Conservation (phyloP, 441 rosid genomes). For the Adansonia rubrostipa region DNA sequence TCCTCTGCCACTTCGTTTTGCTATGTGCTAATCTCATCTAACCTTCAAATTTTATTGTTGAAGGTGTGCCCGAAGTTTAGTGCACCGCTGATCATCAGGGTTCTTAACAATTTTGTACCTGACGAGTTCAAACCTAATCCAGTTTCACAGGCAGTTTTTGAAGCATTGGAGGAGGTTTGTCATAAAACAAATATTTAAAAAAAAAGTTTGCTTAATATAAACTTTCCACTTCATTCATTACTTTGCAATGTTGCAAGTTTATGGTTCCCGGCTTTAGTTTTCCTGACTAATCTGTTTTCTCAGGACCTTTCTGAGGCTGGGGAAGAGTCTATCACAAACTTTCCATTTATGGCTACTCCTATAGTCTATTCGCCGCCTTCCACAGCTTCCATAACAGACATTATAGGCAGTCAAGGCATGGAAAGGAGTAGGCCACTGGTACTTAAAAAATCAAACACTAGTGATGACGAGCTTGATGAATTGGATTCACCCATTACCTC, state of each 20-base stretch:
- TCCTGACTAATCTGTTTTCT: not conserved
- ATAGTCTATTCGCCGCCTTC: conserved; percentile 65
- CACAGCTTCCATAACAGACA: conserved; percentile 48
- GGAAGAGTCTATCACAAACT: conserved; percentile 46
- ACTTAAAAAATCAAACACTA: conserved; percentile 67
- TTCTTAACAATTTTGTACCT: conserved; percentile 75
- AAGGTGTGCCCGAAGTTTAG: conserved; percentile 87
- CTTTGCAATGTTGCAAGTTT: conserved; percentile 4
- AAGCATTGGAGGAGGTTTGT: conserved; percentile 78
- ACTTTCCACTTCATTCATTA: not conserved
- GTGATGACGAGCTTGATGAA: conserved; percentile 87
- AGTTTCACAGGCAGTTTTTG: conserved; percentile 67
- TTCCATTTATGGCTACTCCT: conserved; percentile 69
- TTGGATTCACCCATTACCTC: conserved; percentile 73
- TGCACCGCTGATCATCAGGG: conserved; percentile 62
- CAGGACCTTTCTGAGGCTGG: conserved; percentile 55
- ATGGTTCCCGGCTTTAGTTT: conserved; percentile 17
- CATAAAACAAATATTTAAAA: conserved; percentile 2
- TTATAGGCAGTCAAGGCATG: conserved; percentile 51
- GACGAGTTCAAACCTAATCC: conserved; percentile 92
- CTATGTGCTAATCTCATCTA: conserved; percentile 7
- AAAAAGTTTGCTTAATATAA: not conserved
- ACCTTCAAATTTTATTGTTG: conserved; percentile 22
- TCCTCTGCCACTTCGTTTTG: not conserved
- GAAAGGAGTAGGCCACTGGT: conserved; percentile 59